A percentile compares a stretch with the other conserved stretches of the same genome.
phyloP scores from a whole-genome alignment of 2,329 filamentous ascomycete genomes.

The Colletotrichum kahawae region DNA sequence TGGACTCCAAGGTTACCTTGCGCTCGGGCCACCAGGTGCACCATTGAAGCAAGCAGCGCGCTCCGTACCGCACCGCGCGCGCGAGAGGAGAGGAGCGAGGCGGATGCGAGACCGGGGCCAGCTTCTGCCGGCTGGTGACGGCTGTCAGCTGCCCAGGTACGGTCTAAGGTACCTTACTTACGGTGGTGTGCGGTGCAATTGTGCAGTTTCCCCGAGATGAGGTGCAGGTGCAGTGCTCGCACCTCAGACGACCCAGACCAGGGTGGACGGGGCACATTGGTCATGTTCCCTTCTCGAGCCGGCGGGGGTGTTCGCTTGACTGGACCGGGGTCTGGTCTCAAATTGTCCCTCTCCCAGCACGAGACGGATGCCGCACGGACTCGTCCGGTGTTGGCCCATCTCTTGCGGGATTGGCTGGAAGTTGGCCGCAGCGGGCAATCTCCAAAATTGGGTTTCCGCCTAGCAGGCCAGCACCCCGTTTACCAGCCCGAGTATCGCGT shows the following conservation, averaged over 20 bases:
- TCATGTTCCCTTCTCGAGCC: neutral
- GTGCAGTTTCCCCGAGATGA: neutral
- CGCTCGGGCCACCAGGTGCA: slow-evolving; percentile 13
- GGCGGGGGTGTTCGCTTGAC: slow-evolving; percentile 3
- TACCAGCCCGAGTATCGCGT: neutral
- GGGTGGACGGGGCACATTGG: neutral
- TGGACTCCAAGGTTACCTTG: slow-evolving; percentile 11
- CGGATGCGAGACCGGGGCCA: neutral
- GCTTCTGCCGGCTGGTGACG: neutral
- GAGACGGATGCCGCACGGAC: slow-evolving; percentile 9
- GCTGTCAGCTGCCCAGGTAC: neutral
- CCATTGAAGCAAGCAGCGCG: slow-evolving; percentile 9
- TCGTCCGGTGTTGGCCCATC: neutral
- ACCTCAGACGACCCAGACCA: slow-evolving; percentile 2
- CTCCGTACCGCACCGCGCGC: neutral
- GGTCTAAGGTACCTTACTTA: too few relatives aligned
- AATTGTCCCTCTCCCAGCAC: neutral
- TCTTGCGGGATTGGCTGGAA: slow-evolving; percentile 16
- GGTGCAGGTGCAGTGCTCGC: neutral
- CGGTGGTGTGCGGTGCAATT: neutral
- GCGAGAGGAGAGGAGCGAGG: neutral
- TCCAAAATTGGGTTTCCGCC: slow-evolving; percentile 12
- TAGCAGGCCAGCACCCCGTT: slow-evolving; percentile 2
- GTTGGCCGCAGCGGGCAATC: slow-evolving; percentile 11
- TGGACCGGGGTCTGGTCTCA: neutral